Base-by-base conservation (phyloP, 2,329 filamentous ascomycete genomes). In the Venturia carpophila region DNA sequence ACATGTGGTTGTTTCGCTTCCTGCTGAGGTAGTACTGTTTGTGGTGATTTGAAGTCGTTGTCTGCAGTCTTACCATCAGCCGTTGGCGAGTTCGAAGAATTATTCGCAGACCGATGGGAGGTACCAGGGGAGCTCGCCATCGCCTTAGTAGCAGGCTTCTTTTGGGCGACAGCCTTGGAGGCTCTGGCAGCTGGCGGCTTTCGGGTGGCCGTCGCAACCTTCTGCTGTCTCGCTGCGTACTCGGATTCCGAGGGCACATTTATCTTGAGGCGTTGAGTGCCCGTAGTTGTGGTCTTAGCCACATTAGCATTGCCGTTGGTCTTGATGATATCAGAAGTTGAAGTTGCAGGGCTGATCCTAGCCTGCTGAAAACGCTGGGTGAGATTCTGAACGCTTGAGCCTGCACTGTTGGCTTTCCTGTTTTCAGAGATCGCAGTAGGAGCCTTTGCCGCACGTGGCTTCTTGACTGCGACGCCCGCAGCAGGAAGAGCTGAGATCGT, bases 241-340 rank as follows among this genome's bases (percentile, higher is more conserved):
- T 86, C 83, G 69, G 86, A 83, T 27, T 79, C 79, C 0, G 82
- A 78, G 0, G 82, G 82, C 63, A 86, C 76, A 67, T 84, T 85
- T 60, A 87, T 71, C 27, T 83, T 86, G 64, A 87, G 82, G 37
- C 81, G 81, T 70, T 82, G 83, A 67, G 86, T 72, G 4, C 81
- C 82, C 3, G 79, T 76, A 0, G 82, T 41, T 15, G 39, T 77
- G 34, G 86, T 72, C 21, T 60, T 56, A 34, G 21, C 60, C 7
- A 49, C 60, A 39, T 61, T 21, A 21, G 43, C 52, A 7, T 66
- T 42, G 30, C 56, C 37, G 13, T 41, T 64, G 1, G n/a, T 41
- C 41, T 56, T 64, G 19, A 41, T 41, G 6, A 65, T 42, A 7
- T 66, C 62, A 24, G n/a, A 30, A 17, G 27, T 19, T 17, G 45